Conservation (phyloP, 306 rosid genomes). For the Fagus crenata region DNA sequence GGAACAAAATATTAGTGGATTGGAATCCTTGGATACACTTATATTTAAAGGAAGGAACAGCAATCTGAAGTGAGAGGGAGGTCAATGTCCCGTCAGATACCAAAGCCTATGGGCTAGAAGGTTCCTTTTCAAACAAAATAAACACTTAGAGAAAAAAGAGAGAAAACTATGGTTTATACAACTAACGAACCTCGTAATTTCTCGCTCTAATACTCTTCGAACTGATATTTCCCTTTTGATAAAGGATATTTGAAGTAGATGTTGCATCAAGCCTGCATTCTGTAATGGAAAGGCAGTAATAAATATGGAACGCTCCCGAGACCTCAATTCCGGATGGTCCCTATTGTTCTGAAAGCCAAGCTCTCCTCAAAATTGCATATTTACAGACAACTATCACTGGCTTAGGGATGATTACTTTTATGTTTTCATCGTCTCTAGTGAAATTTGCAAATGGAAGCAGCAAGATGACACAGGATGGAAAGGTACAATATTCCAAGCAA, state of each 20-base stretch:
- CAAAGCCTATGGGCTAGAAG: background rate
- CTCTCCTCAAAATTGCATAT: constrained; percentile 2
- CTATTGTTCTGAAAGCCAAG: background rate
- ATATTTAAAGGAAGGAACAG: too few relatives aligned
- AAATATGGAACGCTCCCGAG: background rate
- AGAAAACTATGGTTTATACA: background rate
- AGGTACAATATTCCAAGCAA: background rate
- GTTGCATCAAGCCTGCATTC: background rate
- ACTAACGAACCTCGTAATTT: background rate
- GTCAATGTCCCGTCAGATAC: background rate
- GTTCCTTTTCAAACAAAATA: background rate
- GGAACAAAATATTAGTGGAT: too few relatives aligned
- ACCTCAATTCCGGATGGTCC: background rate
- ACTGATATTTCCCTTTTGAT: background rate
- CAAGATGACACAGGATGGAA: background rate
- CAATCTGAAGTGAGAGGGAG: too few relatives aligned
- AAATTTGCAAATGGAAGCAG: background rate
- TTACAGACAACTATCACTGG: background rate
- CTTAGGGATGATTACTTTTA: background rate
- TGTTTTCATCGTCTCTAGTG: background rate
- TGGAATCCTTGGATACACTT: too few relatives aligned
- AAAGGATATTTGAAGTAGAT: background rate
- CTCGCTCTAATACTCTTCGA: background rate
- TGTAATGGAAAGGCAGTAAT: background rate
- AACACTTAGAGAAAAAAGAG: background rate